Evolutionary conservation across 169 alveolate species (phyloP).

Genomic region (Plasmodium reichenowi): DNA sequence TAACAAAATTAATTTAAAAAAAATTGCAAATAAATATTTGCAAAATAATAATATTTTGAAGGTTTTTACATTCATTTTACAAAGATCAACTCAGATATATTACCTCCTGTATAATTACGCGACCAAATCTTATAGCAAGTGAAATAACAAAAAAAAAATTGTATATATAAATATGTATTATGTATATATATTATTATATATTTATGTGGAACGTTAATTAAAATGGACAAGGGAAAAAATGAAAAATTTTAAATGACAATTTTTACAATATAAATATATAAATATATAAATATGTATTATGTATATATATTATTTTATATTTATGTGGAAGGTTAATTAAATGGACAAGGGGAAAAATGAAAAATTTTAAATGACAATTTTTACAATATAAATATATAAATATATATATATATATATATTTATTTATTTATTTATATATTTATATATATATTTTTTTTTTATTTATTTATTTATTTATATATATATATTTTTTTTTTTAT

Average conservation of each 20-base stretch:
- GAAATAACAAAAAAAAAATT: not conserved
- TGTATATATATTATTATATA: too few species aligned
- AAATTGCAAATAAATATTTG: constrained; percentile 34
- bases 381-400: not conserved
- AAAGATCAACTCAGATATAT: constrained; percentile 69
- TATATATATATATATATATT: not conserved
- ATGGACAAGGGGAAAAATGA: too few species aligned
- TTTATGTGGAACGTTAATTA: too few species aligned
- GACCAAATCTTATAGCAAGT: not conserved
- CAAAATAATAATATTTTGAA: constrained; percentile 58
- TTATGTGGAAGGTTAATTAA: too few species aligned
- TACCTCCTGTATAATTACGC: constrained; percentile 49
- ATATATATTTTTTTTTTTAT: not conserved
- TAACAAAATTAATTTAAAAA: constrained; percentile 38
- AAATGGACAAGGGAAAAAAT: too few species aligned
- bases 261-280: not conserved
- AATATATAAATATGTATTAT: too few species aligned
- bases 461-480: not conserved
- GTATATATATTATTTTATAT: too few species aligned
- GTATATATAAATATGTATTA: too few species aligned
- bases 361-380: too few species aligned
- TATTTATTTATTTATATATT: not conserved
- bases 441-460: not conserved
- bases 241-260: too few species aligned
- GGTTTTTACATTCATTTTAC: constrained; percentile 52